A percentile compares a stretch with the other conserved stretches of the same genome.
phyloP scores from a whole-genome alignment of 75 land plant genomes.

The Gnetum montanum region DNA sequence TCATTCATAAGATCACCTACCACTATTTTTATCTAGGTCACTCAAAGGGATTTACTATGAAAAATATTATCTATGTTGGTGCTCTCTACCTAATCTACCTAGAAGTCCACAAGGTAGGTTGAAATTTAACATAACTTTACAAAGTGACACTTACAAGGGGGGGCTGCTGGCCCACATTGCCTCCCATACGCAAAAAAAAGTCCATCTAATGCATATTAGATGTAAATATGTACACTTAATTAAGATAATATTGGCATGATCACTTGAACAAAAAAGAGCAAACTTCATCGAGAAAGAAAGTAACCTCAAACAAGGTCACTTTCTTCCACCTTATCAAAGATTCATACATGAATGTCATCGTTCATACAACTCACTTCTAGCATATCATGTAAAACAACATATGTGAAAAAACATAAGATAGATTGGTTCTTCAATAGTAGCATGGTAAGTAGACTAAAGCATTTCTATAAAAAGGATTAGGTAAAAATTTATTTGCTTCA shows the following conservation, averaged over 20 bases:
- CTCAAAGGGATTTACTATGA: constrained; percentile 12
- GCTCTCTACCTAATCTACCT: background rate
- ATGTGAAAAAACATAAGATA: background rate
- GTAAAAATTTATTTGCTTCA: too few relatives aligned
- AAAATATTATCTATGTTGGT: background rate
- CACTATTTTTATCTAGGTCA: background rate
- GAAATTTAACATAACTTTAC: background rate
- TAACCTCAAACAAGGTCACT: constrained; percentile 1
- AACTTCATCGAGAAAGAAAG: constrained; percentile 7
- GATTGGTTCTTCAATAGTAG: background rate
- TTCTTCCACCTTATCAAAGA: too few relatives aligned
- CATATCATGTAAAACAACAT: background rate
- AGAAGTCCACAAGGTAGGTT: too few relatives aligned
- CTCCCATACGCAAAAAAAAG: background rate
- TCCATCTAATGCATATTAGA: too few relatives aligned
- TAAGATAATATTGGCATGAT: constrained; percentile 5
- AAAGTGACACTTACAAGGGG: background rate
- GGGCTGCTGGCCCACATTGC: background rate
- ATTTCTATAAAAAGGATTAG: too few relatives aligned
- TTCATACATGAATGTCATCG: background rate
- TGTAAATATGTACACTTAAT: too few relatives aligned
- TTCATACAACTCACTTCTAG: background rate
- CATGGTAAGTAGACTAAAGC: background rate
- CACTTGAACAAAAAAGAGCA: constrained; percentile 18
- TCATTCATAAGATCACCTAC: constrained; percentile 11